phyloP scores from a whole-genome alignment of 2,329 filamentous ascomycete species.

The Taxawa tesnikishii region DNA sequence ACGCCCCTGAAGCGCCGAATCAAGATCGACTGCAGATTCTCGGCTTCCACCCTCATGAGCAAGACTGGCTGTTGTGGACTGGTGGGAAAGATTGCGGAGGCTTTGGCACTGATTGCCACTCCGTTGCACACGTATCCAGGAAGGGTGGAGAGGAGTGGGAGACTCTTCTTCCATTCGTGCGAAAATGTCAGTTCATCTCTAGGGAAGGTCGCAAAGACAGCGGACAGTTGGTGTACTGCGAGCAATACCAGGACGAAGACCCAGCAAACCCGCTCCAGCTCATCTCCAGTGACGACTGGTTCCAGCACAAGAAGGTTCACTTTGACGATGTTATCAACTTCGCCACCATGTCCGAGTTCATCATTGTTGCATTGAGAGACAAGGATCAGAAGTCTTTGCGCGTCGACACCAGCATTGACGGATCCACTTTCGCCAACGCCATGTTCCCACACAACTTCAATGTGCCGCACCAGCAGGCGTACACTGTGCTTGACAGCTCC shows the following conservation, averaged over 20 bases:
- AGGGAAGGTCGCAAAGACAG: slow-evolving; percentile 44
- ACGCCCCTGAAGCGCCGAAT: slow-evolving; percentile 53
- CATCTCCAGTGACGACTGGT: slow-evolving; percentile 68
- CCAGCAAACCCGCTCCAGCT: slow-evolving; percentile 52
- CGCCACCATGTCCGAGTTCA: slow-evolving; percentile 93
- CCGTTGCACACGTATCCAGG: slow-evolving; percentile 61
- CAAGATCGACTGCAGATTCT: slow-evolving; percentile 41
- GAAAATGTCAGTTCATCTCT: slow-evolving; percentile 81
- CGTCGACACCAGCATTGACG: slow-evolving; percentile 76
- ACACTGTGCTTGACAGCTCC: slow-evolving; percentile 89
- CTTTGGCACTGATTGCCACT: slow-evolving; percentile 49
- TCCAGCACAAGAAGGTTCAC: slow-evolving; percentile 50
- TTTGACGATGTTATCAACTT: slow-evolving; percentile 69
- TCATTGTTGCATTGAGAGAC: slow-evolving; percentile 66
- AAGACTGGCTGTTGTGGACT: slow-evolving; percentile 87
- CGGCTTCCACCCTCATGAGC: slow-evolving; percentile 71
- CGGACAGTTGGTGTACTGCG: slow-evolving; percentile 52
- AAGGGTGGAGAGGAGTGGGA: slow-evolving; percentile 72
- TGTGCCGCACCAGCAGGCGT: slow-evolving; percentile 65
- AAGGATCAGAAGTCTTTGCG: slow-evolving; percentile 57
- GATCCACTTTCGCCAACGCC: slow-evolving; percentile 66
- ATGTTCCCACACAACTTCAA: slow-evolving; percentile 79
- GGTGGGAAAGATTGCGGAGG: slow-evolving; percentile 56
- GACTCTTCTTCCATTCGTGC: slow-evolving; percentile 58
- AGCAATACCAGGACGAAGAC: slow-evolving; percentile 51